These are phyloP conservation scores for Penicillium nordicum DNA, from an alignment of 2,329 filamentous ascomycete genomes.

Conservation along the genomic window DNA sequence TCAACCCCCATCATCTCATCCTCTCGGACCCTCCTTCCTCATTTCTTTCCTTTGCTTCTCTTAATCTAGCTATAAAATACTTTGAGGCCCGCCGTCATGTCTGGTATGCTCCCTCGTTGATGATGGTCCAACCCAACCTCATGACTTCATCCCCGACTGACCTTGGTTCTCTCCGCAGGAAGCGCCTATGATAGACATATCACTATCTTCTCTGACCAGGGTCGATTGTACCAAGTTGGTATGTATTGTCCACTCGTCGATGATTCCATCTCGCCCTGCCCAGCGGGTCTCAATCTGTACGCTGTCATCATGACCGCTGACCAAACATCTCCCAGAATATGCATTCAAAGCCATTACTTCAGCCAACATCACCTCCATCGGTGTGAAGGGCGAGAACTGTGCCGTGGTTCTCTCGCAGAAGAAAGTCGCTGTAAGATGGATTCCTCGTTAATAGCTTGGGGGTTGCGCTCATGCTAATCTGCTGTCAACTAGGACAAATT, in stretches of 20 bases:
- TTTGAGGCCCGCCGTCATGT: constrained; percentile 37
- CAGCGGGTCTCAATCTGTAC: background rate
- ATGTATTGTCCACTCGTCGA: constrained; percentile 16
- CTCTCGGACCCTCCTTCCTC: constrained; percentile 8
- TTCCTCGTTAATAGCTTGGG: background rate
- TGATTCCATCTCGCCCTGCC: background rate
- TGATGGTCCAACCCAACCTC: constrained; percentile 14
- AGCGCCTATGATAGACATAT: constrained; percentile 97
- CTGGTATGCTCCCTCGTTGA: constrained; percentile 34
- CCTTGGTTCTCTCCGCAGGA: constrained; percentile 49
- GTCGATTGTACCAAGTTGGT: constrained; percentile 99
- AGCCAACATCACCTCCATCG: constrained; percentile 97
- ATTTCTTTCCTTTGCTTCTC: constrained; percentile 2
- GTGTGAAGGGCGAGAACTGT: constrained; percentile 92
- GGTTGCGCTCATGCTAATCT: constrained; percentile 14
- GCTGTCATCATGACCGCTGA: constrained; percentile 22
- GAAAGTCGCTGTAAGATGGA: constrained; percentile 87
- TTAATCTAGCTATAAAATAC: constrained; percentile 12
- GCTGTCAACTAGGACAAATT: constrained; percentile 75
- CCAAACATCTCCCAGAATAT: constrained; percentile 69
- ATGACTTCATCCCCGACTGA: constrained; percentile 33
- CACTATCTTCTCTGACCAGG: constrained; percentile 99
- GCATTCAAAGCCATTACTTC: constrained; percentile 99
- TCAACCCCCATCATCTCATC: constrained; percentile 21
- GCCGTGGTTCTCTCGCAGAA: constrained; percentile 97